Evolutionary conservation across 1,284 basidiomycete species (phyloP).

Genomic region (Somion occarium): DNA sequence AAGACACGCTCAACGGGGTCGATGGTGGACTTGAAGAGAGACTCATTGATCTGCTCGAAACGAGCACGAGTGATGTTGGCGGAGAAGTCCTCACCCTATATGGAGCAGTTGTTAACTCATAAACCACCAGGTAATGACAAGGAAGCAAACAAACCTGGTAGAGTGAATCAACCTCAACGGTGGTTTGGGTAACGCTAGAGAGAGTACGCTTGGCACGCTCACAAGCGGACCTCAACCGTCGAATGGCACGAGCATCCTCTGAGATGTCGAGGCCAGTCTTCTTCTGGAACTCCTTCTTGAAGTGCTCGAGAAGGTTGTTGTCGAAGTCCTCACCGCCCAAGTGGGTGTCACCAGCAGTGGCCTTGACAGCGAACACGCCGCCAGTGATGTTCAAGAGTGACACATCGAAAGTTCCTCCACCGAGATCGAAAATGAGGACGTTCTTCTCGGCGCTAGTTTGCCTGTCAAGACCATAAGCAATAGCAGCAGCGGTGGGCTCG

Average conservation of each 20-base stretch:
- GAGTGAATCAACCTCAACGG: conserved; percentile 98
- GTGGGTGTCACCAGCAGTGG: conserved; percentile 98
- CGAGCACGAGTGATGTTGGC: conserved; percentile 97
- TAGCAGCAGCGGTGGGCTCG: conserved; percentile 93
- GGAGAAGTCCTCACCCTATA: conserved; percentile 87
- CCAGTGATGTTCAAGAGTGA: conserved; percentile 95
- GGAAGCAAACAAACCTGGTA: conserved; percentile 69
- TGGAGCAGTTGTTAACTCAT: conserved; percentile 16
- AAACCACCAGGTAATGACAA: conserved; percentile 3
- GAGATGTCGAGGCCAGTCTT: conserved; percentile 98
- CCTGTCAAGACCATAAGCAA: conserved; percentile 90
- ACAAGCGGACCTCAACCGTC: conserved; percentile 94
- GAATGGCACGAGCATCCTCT: conserved; percentile 91
- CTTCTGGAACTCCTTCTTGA: conserved; percentile 98
- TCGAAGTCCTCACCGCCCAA: conserved; percentile 98
- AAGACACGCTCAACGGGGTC: conserved; percentile 99
- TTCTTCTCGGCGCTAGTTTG: conserved; percentile 93
- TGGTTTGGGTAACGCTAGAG: conserved; percentile 97
- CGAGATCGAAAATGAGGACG: conserved; percentile 99
- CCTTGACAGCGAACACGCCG: conserved; percentile 96
- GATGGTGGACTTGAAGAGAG: conserved; percentile 93
- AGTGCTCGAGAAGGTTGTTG: conserved; percentile 95
- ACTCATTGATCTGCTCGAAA: conserved; percentile 98
- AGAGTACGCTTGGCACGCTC: conserved; percentile 99
- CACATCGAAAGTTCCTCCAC: conserved; percentile 99